Base-by-base conservation (phyloP, 768 basidiomycete genomes). In the Lactifluus volemus region DNA sequence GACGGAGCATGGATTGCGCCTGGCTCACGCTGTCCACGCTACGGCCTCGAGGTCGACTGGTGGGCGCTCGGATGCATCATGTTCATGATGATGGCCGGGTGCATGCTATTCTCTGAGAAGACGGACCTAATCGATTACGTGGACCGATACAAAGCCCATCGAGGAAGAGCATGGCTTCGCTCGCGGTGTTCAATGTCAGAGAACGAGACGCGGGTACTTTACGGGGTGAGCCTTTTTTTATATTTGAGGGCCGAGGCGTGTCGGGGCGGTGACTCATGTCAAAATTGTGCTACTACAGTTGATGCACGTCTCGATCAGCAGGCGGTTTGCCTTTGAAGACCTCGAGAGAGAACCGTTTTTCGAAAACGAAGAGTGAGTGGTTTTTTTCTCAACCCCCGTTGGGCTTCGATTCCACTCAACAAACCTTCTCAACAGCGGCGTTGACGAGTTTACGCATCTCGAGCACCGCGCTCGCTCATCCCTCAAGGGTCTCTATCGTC, bases 21-120 rank as follows among this genome's bases (percentile, higher is more conserved):
- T 4, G 59, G 54, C 4, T 56, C 47, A 14, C 59, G 55, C 21
- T 55, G 58, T 38, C 55, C 59, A 41, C 48, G 54, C 29, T 66
- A 66, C 19, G 65, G 65, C 49, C 51, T 61, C 29, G 56, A 61
- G 50, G 63, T 65, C 38, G 65, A 66, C 50, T 66, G 65, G 65
- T 66, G 65, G 65, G 63, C 56, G 38, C 63, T 66, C 29, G 65
- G 65, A 21, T 66, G 65, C 57, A 60, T 66, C 52, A 49, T 66
- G 60, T 66, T 36, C 47, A 61, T 57, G 52, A 60, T 66, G 59
- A 55, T 61, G 44, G 45, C 57, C 5, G 65, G 65, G 12, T 38
- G 34, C 47, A 64, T 64, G 60, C 51, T 65, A 12, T 65, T 65
- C 36, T 36, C 53, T 4, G 62, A 63, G 45, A 64, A 65, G 54